Base-by-base conservation (phyloP, 2,329 filamentous ascomycete species). In the Mycogone perniciosa region DNA sequence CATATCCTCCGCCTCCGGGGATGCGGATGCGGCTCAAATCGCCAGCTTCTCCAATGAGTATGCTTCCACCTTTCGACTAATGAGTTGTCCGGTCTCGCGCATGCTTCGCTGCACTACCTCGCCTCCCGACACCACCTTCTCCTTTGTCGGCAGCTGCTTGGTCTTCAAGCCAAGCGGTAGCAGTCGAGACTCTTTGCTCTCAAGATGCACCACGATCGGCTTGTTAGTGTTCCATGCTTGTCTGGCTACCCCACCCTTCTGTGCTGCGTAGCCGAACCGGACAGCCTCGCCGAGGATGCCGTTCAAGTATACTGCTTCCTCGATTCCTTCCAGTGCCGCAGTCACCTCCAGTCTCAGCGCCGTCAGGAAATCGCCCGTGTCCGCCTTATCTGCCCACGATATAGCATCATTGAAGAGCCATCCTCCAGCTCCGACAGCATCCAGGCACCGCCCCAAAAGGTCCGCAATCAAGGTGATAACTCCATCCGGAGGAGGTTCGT, bases 1-100 rank as follows among this genome's bases (percentile, higher is more conserved):
- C 34, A 31, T 38, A 29, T 20, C 7, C 38, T 37, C 27, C 7
- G 20, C 9, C 20, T 30, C n/a, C 20, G 9, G 37, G 33, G 29
- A 26, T 7, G 31, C 26, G 46, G 27, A 38, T 50, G 55, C 53
- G 56, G 62, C 54, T 71, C 76, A 89, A 60, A 89, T 73, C 47
- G 78, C 68, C 59, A 95, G 83, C 68, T 82, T 81, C 71, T 96
- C 89, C 57, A 92, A 77, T 43, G 87, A 89, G 71, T 96, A 96
- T 58, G 85, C 82, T 50, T 86, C 87, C 55, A 91, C 85, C 64
- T 84, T 85, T 71, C 88, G 86, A 64, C 86, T 89, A 63, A 86
- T 81, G 66, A 95, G 70, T 67, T 87, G 82, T 13, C 87, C 88
- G 52, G 85, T 83, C 71, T 95, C 86, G 67, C 89, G 76, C 59